A percentile compares a stretch with the other conserved stretches of the same genome.
These are phyloP conservation scores for Hanseniaspora singularis DNA, from an alignment of 805 yeast species.

Conservation along the genomic window DNA sequence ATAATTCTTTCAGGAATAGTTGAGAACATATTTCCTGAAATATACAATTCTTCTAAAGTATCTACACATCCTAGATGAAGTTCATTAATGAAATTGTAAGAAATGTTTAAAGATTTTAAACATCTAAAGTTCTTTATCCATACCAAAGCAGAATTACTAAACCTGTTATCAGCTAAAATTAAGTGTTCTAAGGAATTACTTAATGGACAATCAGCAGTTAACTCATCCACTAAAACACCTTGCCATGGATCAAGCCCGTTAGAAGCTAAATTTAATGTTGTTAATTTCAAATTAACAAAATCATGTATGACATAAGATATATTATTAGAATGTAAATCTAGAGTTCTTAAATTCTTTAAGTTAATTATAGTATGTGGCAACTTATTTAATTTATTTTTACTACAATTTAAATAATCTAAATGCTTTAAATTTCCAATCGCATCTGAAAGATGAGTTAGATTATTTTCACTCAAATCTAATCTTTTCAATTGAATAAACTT, in stretches of 20 bases:
- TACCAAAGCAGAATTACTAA: constrained; percentile 66
- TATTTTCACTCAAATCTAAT: constrained; percentile 68
- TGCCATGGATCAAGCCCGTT: constrained; percentile 42
- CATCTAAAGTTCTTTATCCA: constrained; percentile 47
- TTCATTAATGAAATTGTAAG: constrained; percentile 43
- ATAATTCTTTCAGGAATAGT: constrained; percentile 80
- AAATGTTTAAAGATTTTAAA: constrained; percentile 54
- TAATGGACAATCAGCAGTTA: constrained; percentile 26
- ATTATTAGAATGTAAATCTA: constrained; percentile 80
- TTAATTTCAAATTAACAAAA: constrained; percentile 53
- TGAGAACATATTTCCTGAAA: constrained; percentile 73
- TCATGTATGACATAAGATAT: constrained; percentile 55
- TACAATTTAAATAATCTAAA: constrained; percentile 55
- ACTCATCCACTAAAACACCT: constrained; percentile 24
- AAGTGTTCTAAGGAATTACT: constrained; percentile 45
- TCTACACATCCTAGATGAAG: constrained; percentile 36
- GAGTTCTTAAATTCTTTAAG: constrained; percentile 44
- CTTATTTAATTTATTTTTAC: constrained; percentile 59
- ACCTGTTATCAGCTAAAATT: constrained; percentile 69
- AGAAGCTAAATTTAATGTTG: constrained; percentile 57
- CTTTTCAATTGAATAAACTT: constrained; percentile 57
- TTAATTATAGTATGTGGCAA: constrained; percentile 57
- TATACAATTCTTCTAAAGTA: constrained; percentile 49
- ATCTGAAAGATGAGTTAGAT: constrained; percentile 61
- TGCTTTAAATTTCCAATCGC: constrained; percentile 49